Evolutionary conservation across 2,329 filamentous ascomycete genomes (phyloP), one percentile per base, ranked within the genome.

Genomic region (Botryotinia globosa): DNA sequence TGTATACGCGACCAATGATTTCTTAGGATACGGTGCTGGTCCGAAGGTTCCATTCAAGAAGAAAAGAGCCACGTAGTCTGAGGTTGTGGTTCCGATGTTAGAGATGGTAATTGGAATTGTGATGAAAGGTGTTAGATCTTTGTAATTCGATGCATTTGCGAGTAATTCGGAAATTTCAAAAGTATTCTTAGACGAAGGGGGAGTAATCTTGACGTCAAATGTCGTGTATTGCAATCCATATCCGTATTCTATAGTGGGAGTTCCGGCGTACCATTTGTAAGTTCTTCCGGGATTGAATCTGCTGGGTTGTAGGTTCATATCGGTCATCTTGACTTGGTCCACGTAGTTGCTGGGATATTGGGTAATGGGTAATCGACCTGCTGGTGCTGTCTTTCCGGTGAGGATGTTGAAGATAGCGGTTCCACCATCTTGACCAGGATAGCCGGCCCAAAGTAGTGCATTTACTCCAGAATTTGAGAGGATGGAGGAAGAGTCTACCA

Each of bases 351-450:
- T 81, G 5, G 87, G 87, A 74, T 89, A 90, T 77, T 88, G 84
- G 1, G 87, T 89, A 3, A 85, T 80, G 0, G 87, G 85, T 7
- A 89, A 78, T 44, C 87, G 82, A 1, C 86, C 88, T 69, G 69
- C 73, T 32, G 70, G 72, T 29, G 69, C 73, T 18, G 69, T 42
- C 4, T 80, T 81, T 3, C 88, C 88, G 14, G 83, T 85, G 45
- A 90, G 76, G 71, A 89, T 82, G 73, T 89, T 83, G 66, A 89
- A 80, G 18, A 90, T 77, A 0, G 88, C 88, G 14, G 81, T 80
- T 3, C 88, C 88, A 20, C 88, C 88, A 56, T 85, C 85, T 79
- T 90, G 88, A 1, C 88, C 88, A 0, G 88, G 88, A 72, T 88
- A 90, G 0, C 87, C 87, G 0, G 82, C 86, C 88, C 88, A 90